Conservation (phyloP, 192 early-diverging fungal genomes). For the Jimgerdemannia flammicorona region DNA sequence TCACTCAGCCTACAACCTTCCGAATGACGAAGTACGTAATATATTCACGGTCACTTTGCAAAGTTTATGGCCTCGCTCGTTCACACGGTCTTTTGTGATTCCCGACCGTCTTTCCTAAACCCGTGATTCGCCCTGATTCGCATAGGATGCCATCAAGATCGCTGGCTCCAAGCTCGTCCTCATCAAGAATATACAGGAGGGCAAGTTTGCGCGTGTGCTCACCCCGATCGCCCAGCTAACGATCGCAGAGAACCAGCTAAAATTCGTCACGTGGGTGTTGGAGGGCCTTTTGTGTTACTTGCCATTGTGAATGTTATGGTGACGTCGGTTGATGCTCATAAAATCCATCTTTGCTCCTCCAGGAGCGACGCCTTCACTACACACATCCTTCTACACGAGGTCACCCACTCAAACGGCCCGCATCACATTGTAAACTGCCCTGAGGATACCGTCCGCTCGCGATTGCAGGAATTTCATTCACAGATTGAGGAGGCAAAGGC, state of each 20-base stretch:
- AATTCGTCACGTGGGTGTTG: slow-evolving; percentile 36
- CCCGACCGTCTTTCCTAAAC: not conserved
- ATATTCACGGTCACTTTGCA: not conserved
- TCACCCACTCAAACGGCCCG: slow-evolving; percentile 67
- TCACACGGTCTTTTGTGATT: not conserved
- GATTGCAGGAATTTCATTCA: slow-evolving; percentile 64
- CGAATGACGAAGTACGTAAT: slow-evolving; percentile 57
- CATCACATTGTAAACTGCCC: slow-evolving; percentile 40
- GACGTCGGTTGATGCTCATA: not conserved
- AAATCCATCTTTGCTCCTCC: not conserved
- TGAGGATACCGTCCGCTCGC: slow-evolving; percentile 60
- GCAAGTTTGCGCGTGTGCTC: slow-evolving; percentile 63
- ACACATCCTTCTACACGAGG: slow-evolving; percentile 71
- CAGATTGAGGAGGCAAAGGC: slow-evolving; percentile 79
- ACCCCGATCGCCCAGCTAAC: slow-evolving; percentile 56
- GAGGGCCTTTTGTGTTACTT: not conserved
- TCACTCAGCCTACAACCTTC: slow-evolving; percentile 61
- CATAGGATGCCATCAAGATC: slow-evolving; percentile 51
- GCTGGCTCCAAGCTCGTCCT: slow-evolving; percentile 68
- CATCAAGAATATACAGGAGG: slow-evolving; percentile 75
- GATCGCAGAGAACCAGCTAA: slow-evolving; percentile 44
- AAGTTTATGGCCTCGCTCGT: not conserved
- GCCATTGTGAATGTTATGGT: not conserved
- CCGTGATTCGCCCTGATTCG: not conserved
- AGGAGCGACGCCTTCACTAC: slow-evolving; percentile 64